Base-by-base conservation (phyloP, 1,284 basidiomycete genomes). In the Fomitopsis palustris region DNA sequence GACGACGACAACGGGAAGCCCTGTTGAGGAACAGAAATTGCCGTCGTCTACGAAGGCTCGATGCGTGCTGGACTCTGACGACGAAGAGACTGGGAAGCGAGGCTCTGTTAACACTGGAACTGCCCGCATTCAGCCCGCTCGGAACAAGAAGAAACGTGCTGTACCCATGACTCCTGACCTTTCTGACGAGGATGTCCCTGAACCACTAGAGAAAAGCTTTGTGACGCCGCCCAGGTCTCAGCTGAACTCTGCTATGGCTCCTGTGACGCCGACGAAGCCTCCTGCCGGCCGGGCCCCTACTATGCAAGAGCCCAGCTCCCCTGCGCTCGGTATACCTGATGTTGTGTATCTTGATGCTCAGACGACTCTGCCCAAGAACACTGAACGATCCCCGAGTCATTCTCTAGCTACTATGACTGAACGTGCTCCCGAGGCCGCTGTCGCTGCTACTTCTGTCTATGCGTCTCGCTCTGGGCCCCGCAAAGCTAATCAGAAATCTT, bases 1-100 rank as follows among this genome's bases (percentile, higher is more conserved):
- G 14, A 45, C 2, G n/a, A 35, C 51, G 23, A 47, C 31, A 33
- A 58, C 35, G 19, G 51, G 23, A 23, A 38, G 25, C 38, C 1
- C 4, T n/a, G 8, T 9, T n/a, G 27, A 1, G 2, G 31, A 21
- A 17, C 39, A 10, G 38, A 57, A 29, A 38, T 19, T n/a, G 4
- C 21, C 27, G 4, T 53, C 21, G 55, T 37, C 4, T 3, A 16
- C 41, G 0, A 17, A 19, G 29, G 55, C 21, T n/a, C 38, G 53
- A 51, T 42, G 53, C 4, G 19, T 55, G 12, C 10, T 51, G 10
- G 53, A 59, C 35, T 55, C 42, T 33, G 57, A 59, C 25, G 57
- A 58, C 52, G 51, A 53, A n/a, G 23, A 27, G 8, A 12, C 31
- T 16, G 33, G 49, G 3, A 5, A 33, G 21, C 5, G 31, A 10